Conservation (phyloP, 2,329 filamentous ascomycete genomes). For the Anthostomella pinea region DNA sequence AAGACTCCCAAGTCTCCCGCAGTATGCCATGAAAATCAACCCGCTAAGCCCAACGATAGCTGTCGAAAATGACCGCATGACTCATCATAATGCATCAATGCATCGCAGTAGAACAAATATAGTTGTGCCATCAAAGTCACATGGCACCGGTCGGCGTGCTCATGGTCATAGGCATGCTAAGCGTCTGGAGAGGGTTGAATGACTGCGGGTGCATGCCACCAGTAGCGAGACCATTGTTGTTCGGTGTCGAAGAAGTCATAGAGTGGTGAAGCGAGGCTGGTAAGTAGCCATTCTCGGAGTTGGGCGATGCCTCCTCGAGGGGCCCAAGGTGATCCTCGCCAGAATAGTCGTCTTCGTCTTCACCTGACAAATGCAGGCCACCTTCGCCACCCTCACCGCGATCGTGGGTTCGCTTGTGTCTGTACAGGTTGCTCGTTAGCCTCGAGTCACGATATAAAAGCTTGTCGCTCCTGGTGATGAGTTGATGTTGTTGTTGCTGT, state of each 20-base stretch:
- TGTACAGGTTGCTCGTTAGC: constrained; percentile 49
- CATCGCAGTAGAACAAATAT: constrained; percentile 19
- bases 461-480: constrained; percentile 29
- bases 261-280: constrained; percentile 50
- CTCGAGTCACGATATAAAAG: constrained; percentile 6
- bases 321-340: constrained; percentile 83
- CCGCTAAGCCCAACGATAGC: constrained; percentile 19
- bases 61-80: constrained; percentile 20
- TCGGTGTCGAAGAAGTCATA: constrained; percentile 34
- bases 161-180: constrained; percentile 64
- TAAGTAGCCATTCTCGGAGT: constrained; percentile 64
- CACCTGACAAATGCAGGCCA: constrained; percentile 65
- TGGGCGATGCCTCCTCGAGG: constrained; percentile 74
- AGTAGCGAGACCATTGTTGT: constrained; percentile 27
- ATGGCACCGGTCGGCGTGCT: constrained; percentile 49
- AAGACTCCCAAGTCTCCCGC: constrained; percentile 12
- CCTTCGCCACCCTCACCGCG: constrained; percentile 60
- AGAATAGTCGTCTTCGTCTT: constrained; percentile 78
- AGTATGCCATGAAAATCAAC: constrained; percentile 20
- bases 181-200: constrained; percentile 58
- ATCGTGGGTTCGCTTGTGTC: constrained; percentile 77
- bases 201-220: constrained; percentile 36
- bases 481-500: constrained; percentile 35
- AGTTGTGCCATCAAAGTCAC: constrained; percentile 21
- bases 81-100: constrained; percentile 22